These are phyloP conservation scores for Hypoxylon lienhwacheense DNA, from an alignment of 495 filamentous ascomycete genomes.

Conservation along the genomic window DNA sequence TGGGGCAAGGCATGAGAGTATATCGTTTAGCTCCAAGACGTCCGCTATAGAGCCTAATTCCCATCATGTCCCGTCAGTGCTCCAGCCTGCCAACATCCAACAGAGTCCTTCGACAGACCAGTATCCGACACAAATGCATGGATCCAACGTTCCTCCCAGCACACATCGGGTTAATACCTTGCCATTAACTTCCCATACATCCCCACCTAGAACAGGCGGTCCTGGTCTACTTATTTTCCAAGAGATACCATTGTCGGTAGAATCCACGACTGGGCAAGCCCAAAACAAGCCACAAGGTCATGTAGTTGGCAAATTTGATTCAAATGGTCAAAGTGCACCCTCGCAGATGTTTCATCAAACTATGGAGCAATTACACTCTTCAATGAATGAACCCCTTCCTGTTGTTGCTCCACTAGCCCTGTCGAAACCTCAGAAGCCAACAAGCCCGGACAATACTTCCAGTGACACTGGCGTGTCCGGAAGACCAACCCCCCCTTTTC, in stretches of 20 bases:
- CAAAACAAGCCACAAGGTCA: constrained; percentile 2
- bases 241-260: constrained; percentile 10
- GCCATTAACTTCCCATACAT: constrained; percentile 8
- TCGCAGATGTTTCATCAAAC: constrained; percentile 1
- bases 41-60: constrained; percentile 1
- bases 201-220: constrained; percentile 16
- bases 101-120: constrained; percentile 2
- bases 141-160: constrained; percentile 6
- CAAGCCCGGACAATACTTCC: constrained; percentile 8
- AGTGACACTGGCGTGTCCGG: neutral
- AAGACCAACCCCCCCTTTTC: constrained; percentile 1
- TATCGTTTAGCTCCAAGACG: constrained; percentile 7
- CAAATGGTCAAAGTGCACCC: neutral
- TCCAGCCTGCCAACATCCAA: constrained; percentile 42
- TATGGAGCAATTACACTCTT: constrained; percentile 5
- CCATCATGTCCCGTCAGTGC: constrained; percentile 38
- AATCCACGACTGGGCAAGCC: neutral
- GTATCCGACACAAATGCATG: neutral
- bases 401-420: constrained; percentile 17
- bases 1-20: constrained; percentile 32
- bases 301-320: neutral
- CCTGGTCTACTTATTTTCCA: constrained; percentile 30
- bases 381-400: constrained; percentile 7
- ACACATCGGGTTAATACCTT: constrained; percentile 30
- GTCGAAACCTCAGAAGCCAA: constrained; percentile 22